Conservation (phyloP, 78 protist species). For the Dictyostelium citrinum region DNA sequence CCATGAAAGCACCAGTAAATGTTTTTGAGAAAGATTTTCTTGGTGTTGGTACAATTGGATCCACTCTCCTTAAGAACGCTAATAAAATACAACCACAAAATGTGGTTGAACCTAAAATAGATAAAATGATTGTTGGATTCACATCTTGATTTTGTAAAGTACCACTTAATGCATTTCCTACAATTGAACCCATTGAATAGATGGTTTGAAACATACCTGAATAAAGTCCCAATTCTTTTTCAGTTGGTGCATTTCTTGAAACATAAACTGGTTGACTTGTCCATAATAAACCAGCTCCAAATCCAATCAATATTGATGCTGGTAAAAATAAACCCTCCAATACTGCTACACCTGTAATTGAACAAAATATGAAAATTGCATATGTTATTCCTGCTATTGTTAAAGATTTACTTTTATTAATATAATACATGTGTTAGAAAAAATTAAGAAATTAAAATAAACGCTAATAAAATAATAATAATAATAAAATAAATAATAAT, state of each 20-base stretch:
- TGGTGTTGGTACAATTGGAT: not conserved
- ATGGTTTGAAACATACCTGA: conserved; percentile 10
- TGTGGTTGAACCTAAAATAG: not conserved
- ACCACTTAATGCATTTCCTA: conserved; percentile 43
- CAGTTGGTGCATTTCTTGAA: not conserved
- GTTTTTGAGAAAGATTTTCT: not conserved
- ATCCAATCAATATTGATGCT: conserved; percentile 8
- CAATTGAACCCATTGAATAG: conserved; percentile 13
- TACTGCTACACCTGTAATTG: not conserved
- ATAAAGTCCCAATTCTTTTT: not conserved
- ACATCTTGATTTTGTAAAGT: not conserved
- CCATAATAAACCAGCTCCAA: conserved; percentile 49
- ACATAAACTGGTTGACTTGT: conserved; percentile 38
- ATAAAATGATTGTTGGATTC: not conserved
- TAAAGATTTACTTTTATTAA: conserved; percentile 4
- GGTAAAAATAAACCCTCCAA: conserved; percentile 12
- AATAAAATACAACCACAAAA: not conserved
- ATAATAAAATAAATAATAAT: too few species aligned
- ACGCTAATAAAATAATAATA: too few species aligned
- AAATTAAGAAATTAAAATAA: not conserved
- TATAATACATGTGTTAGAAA: too few species aligned
- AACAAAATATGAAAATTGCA: conserved; percentile 25
- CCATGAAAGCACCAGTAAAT: not conserved
- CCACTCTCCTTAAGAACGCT: not conserved
- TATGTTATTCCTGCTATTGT: conserved; percentile 12